phyloP scores from a whole-genome alignment of 495 filamentous ascomycete genomes.

The Hyaloscypha hepaticicola region DNA sequence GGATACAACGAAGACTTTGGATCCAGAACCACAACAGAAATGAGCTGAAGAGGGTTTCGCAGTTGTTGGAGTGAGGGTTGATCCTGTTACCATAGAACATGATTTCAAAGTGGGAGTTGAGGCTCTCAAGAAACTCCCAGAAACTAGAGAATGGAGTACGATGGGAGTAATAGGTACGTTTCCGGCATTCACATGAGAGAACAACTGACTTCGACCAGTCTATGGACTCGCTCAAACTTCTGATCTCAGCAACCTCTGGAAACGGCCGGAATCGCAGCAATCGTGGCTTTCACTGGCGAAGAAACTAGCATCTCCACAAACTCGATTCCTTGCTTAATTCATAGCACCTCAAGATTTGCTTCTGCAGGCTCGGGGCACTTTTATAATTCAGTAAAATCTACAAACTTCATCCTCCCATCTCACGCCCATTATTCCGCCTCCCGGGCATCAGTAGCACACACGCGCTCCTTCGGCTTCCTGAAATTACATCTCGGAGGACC shows the following conservation, averaged over 20 bases:
- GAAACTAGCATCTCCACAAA: not conserved
- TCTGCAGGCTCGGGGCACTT: slow-evolving; percentile 13
- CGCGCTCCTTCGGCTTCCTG: slow-evolving; percentile 49
- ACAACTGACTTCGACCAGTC: slow-evolving; percentile 10
- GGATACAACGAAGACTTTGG: slow-evolving; percentile 7
- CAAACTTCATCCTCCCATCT: slow-evolving; percentile 44
- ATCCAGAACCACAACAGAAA: slow-evolving; percentile 50
- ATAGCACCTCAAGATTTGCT: not conserved
- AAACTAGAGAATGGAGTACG: slow-evolving; percentile 19
- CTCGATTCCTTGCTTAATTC: not conserved
- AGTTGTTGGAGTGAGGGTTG: slow-evolving; percentile 42
- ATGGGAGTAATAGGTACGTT: slow-evolving; percentile 24
- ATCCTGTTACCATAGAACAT: slow-evolving; percentile 1
- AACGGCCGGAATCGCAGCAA: slow-evolving; percentile 7
- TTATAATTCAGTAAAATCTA: slow-evolving; percentile 35
- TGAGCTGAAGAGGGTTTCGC: slow-evolving; percentile 62
- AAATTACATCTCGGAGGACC: slow-evolving; percentile 51
- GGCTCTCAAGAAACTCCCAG: slow-evolving; percentile 20
- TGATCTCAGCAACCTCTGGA: slow-evolving; percentile 4
- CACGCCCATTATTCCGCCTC: slow-evolving; percentile 39
- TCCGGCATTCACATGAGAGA: not conserved
- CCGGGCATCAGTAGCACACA: slow-evolving; percentile 47
- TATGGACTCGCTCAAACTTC: slow-evolving; percentile 12
- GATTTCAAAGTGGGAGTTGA: slow-evolving; percentile 20
- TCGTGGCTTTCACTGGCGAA: slow-evolving; percentile 5